Base-by-base conservation (phyloP, 2,329 filamentous ascomycete species). In the Alternaria arbusti region DNA sequence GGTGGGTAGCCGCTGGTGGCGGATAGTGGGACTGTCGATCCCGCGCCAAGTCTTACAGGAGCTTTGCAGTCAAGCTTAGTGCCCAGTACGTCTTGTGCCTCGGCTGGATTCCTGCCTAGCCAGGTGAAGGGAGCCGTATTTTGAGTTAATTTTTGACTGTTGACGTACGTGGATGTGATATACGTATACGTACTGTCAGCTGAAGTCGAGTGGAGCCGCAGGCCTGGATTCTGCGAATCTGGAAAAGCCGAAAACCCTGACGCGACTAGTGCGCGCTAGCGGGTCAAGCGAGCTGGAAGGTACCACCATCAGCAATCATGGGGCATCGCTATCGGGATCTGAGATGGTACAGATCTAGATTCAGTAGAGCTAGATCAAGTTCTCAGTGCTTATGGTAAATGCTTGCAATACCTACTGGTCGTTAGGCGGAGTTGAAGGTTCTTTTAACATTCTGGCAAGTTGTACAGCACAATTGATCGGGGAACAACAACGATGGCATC, bases 211-310 rank as follows among this genome's bases (percentile, higher is more conserved):
- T 62, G 61, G 59, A 64, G 66, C 62, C 60, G 51, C 28, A 62
- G 28, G 55, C 43, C 49, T 60, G 57, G 59, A 55, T 63, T 65
- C 54, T 67, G 62, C 64, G 49, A 57, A 61, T 68, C 52, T 65
- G 66, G 62, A 50, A 66, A 67, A 63, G 65, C 54, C 55, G 62
- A 52, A 68, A 66, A 63, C 63, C 28, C 30, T 63, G 57, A 60
- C 50, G 54, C 52, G 58, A 65, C 68, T 69, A 70, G 68, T 68
- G 68, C 60, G 68, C 68, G 59, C 68, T 70, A 70, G 51, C 46
- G 58, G 64, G 61, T 55, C 68, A 70, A 70, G 68, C 68, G 68
- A 70, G 61, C 25, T 54, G 43, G 49, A 30, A 25, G 25, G 59
- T 52, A 61, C 30, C 57, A 60, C 57, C 54, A 57, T 49, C 47